Base-by-base conservation (phyloP, 495 filamentous ascomycete genomes). In the Daldinia caldariorum region DNA sequence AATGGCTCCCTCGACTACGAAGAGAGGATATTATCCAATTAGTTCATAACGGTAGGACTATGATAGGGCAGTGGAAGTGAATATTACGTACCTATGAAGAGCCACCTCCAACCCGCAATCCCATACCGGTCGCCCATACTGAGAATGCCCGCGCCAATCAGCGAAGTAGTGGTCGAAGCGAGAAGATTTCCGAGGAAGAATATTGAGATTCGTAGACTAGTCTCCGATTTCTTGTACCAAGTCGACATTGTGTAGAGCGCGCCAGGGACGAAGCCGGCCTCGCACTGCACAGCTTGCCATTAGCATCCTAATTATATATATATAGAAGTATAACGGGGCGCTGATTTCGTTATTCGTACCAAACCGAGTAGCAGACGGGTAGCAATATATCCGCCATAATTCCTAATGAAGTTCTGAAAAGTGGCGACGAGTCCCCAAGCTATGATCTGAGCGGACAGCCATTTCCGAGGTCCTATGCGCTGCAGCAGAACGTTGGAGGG, bases 31-130 rank as follows among this genome's bases (percentile, higher is more conserved):
- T 43, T n/a, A 14, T 31, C 13, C 26, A 26, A 12, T 72, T 76
- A 59, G 66, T 18, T n/a, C 45, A n/a, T 18, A 13, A 22, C 10
- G 12, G 10, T 10, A 32, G 47, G n/a, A 22, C 31, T 14, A 41
- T 41, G n/a, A 54, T 35, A 55, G 59, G 32, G 39, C 16, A 34
- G 39, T 43, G 39, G 12, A 35, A 34, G 14, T 41, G 16, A 22
- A 20, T 31, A 16, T 31, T 7, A 6, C 34, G 13, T 76, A 83
- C 81, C 70, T 5, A 87, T 71, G 74, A 89, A 89, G 4, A 90
- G 80, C 88, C 88, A 90, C 60, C 84, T 82, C 88, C 88, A 90
- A 0, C 88, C 88, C 3, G 79, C 73, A 5, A 87, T 65, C 0
- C 84, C 84, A 54, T 72, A 61, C 13, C 81, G 71, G 2, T 87